Percentiles rank a stretch among this genome's conserved stretches.
phyloP scores from a whole-genome alignment of 1,139 yeast genomes.

The Kluyveromyces marxianus region DNA sequence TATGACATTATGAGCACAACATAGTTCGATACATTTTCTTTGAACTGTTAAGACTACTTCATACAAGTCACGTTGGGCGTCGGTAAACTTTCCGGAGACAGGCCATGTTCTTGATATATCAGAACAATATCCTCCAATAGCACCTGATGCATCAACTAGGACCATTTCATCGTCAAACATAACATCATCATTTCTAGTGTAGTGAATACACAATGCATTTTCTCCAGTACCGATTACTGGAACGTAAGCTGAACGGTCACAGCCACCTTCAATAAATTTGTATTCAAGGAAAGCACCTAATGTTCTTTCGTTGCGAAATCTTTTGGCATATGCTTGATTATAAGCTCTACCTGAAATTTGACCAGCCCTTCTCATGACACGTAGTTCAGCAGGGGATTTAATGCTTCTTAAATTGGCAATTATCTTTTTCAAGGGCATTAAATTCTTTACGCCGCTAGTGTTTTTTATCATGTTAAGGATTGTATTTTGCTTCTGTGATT shows the following conservation, averaged over 20 bases:
- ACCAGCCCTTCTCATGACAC: slow-evolving; percentile 75
- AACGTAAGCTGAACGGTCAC: slow-evolving; percentile 82
- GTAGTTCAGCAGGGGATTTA: slow-evolving; percentile 71
- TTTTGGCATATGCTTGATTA: slow-evolving; percentile 68
- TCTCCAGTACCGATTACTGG: slow-evolving; percentile 96
- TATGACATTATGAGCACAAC: slow-evolving; percentile 39
- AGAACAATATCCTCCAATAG: slow-evolving; percentile 88
- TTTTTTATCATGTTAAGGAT: slow-evolving; percentile 18
- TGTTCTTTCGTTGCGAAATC: slow-evolving; percentile 65
- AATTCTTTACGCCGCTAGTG: slow-evolving; percentile 27
- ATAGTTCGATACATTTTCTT: slow-evolving; percentile 64
- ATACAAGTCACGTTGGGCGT: slow-evolving; percentile 77
- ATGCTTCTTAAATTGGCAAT: slow-evolving; percentile 55
- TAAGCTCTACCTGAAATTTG: slow-evolving; percentile 76
- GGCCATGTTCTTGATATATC: slow-evolving; percentile 99
- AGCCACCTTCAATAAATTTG: slow-evolving; percentile 76
- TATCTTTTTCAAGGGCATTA: slow-evolving; percentile 38
- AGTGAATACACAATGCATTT: slow-evolving; percentile 82
- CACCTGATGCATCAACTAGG: slow-evolving; percentile 92
- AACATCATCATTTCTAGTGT: slow-evolving; percentile 80
- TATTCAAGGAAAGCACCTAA: slow-evolving; percentile 79
- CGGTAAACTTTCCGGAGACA: slow-evolving; percentile 58
- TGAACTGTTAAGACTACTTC: slow-evolving; percentile 82
- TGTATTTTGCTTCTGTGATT: slow-evolving; percentile 23
- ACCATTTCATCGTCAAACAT: slow-evolving; percentile 73